These are phyloP conservation scores for Lomentospora prolificans DNA, from an alignment of 2,329 filamentous ascomycete species.

Conservation along the genomic window DNA sequence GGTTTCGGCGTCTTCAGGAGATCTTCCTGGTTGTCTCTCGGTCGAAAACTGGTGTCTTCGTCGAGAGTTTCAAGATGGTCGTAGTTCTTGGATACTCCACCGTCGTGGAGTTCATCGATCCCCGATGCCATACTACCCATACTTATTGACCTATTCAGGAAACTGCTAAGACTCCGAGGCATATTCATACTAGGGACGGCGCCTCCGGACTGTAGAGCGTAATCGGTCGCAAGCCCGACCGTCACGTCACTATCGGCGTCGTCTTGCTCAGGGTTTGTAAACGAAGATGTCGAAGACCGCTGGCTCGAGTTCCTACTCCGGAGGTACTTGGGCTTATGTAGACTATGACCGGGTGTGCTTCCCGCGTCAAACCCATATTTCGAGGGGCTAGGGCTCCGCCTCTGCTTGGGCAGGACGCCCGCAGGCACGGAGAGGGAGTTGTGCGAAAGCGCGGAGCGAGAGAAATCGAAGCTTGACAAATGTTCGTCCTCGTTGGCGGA, in stretches of 20 bases:
- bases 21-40: constrained; percentile 26
- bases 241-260: constrained; percentile 67
- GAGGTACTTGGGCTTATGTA: constrained; percentile 46
- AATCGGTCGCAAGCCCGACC: constrained; percentile 59
- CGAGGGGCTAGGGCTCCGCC: constrained; percentile 17
- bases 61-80: constrained; percentile 39
- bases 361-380: constrained; percentile 30
- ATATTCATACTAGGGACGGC: constrained; percentile 49
- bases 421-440: constrained; percentile 16
- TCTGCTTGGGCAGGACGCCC: background rate
- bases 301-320: constrained; percentile 48
- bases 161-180: constrained; percentile 40
- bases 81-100: constrained; percentile 21
- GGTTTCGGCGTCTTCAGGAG: constrained; percentile 62
- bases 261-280: constrained; percentile 44
- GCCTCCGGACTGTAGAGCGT: constrained; percentile 72
- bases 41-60: constrained; percentile 30
- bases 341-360: constrained; percentile 34
- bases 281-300: constrained; percentile 51
- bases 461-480: constrained; percentile 10
- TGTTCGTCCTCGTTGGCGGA: constrained; percentile 16
- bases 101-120: constrained; percentile 44
- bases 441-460: constrained; percentile 17
- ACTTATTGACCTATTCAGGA: constrained; percentile 67
- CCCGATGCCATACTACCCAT: constrained; percentile 84